A percentile compares a stretch with the other conserved stretches of the same genome.
These are phyloP conservation scores for Globisporangium emineosum DNA, from an alignment of 352 stramenopile species.

Conservation along the genomic window DNA sequence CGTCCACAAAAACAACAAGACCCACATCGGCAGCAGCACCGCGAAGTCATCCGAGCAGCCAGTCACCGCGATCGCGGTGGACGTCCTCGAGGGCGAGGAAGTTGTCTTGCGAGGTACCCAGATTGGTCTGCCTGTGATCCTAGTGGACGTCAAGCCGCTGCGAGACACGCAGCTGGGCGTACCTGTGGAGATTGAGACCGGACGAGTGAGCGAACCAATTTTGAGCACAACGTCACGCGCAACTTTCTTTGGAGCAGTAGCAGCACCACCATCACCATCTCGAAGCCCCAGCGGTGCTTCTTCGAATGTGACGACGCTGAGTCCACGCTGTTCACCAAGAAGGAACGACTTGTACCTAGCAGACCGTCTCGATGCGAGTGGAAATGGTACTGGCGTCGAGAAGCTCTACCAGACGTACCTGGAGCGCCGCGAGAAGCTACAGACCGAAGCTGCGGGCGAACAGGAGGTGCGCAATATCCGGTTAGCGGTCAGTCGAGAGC, in stretches of 20 bases:
- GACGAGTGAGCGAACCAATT: constrained; percentile 6
- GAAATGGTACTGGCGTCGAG: constrained; percentile 1
- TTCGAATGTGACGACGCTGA: background rate
- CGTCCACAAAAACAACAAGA: background rate
- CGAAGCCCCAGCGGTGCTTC: background rate
- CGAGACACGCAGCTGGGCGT: constrained; percentile 11
- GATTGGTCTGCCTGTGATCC: constrained; percentile 12
- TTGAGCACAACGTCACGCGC: constrained; percentile 4
- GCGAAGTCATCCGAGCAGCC: background rate
- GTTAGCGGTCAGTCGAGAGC: constrained; percentile 1
- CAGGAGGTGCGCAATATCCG: constrained; percentile 1
- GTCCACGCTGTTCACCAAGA: background rate
- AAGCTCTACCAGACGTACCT: constrained; percentile 12
- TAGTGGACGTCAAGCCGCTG: constrained; percentile 9
- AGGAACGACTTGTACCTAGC: constrained; percentile 9
- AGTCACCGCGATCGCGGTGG: constrained; percentile 4
- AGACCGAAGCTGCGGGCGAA: constrained; percentile 2
- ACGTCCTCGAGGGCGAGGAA: background rate
- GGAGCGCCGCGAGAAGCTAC: background rate
- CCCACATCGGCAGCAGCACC: background rate
- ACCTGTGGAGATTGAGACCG: constrained; percentile 9
- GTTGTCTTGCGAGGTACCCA: constrained; percentile 9
- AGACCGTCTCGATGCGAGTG: background rate
- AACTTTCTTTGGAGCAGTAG: constrained; percentile 7
- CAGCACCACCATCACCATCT: background rate